These are phyloP conservation scores for Solanum medicagineum DNA, from an alignment of 257 asterid species.

Conservation along the genomic window DNA sequence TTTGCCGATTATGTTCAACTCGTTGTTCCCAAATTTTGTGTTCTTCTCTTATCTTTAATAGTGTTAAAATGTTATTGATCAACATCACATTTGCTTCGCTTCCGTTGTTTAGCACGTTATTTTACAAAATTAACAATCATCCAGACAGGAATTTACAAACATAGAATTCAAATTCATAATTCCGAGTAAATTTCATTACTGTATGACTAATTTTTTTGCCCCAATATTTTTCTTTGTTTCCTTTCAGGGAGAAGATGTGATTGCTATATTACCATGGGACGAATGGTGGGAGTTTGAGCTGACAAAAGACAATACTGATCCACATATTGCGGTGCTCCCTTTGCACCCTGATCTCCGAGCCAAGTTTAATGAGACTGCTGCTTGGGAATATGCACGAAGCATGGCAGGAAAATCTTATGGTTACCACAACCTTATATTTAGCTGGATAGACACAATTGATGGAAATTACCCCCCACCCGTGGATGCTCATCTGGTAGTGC, in stretches of 20 bases:
- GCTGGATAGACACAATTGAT: slow-evolving; percentile 85
- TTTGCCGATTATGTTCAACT: neutral
- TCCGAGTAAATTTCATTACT: neutral
- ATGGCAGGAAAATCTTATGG: slow-evolving; percentile 79
- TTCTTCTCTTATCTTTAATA: neutral
- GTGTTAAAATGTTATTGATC: neutral
- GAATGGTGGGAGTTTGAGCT: slow-evolving; percentile 91
- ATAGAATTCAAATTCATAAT: neutral
- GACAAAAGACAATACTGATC: slow-evolving; percentile 67
- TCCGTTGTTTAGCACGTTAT: neutral
- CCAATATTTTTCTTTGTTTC: neutral
- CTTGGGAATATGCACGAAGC: slow-evolving; percentile 87
- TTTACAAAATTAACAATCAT: neutral
- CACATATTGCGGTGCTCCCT: slow-evolving; percentile 84
- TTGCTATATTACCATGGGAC: slow-evolving; percentile 81
- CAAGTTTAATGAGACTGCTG: slow-evolving; percentile 73
- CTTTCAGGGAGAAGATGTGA: slow-evolving; percentile 64
- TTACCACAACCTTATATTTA: slow-evolving; percentile 82
- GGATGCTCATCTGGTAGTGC: slow-evolving; percentile 78
- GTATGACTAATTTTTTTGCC: neutral
- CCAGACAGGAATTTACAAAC: neutral
- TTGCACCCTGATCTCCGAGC: slow-evolving; percentile 67
- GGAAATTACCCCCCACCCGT: slow-evolving; percentile 75
- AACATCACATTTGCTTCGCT: neutral
- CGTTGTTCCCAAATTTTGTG: neutral